Conservation (phyloP, 768 basidiomycete species). For the Lactifluus volemus region DNA sequence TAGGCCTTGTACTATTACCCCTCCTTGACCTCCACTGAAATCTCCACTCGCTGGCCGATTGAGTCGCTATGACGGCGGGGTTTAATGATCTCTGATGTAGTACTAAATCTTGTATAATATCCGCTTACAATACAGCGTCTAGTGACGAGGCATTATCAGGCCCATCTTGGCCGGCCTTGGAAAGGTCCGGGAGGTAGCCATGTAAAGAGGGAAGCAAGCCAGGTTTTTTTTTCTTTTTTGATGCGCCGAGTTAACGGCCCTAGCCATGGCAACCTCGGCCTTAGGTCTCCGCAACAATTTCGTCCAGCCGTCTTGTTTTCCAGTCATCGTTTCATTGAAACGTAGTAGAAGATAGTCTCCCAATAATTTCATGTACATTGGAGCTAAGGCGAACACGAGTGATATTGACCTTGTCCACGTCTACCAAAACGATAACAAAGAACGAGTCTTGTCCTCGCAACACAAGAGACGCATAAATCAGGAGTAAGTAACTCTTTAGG, state of each 20-base stretch:
- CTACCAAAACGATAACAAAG: not conserved
- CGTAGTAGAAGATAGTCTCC: not conserved
- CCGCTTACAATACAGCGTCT: not conserved
- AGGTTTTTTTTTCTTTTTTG: not conserved
- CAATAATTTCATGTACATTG: too few relatives aligned
- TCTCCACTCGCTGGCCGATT: constrained; percentile 4
- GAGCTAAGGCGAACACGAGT: too few relatives aligned
- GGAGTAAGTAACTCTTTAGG: not conserved
- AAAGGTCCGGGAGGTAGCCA: not conserved
- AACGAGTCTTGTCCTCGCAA: not conserved
- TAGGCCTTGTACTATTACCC: not conserved
- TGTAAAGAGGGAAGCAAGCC: not conserved
- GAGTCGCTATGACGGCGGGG: not conserved
- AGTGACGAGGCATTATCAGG: not conserved
- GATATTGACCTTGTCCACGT: not conserved
- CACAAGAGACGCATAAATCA: not conserved
- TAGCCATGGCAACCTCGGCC: not conserved
- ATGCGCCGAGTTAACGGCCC: not conserved
- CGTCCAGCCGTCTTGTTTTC: not conserved
- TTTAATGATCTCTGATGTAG: not conserved
- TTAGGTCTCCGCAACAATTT: not conserved
- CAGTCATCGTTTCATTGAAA: not conserved
- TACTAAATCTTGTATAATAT: not conserved
- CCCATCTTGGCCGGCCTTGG: not conserved
- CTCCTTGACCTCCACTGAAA: not conserved